Base-by-base conservation (phyloP, 116 monocot genomes). In the Zostera marina region DNA sequence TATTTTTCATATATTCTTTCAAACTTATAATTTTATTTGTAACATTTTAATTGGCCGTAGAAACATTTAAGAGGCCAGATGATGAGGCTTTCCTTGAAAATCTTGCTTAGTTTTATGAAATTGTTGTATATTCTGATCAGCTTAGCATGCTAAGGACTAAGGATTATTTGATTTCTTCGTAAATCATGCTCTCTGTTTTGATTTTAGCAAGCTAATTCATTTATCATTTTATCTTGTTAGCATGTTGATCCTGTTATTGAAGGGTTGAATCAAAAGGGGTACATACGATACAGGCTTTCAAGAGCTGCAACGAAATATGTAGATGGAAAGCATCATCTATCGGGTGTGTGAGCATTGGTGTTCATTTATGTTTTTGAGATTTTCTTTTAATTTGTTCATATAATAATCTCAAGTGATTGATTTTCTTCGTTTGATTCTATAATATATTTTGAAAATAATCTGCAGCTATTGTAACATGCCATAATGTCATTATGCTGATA, bases 231-330 rank as follows among this genome's bases (percentile, higher is more conserved):
- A 4, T 10, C 21, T 51, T 41, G 11, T 26, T 72, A 98, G 98
- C 86, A 90, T 70, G 98, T 90, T 66, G 98, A 98, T 82, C 98
- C 98, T 66, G 66, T 98, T 52, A 60, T 98, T 9, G 98, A 98
- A 38, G 80, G 98, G 61, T 59, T 98, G 60, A 91, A 98, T 72
- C 82, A 58, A 59, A 98, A 98, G 66, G 90, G 90, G 47, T 86
- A 72, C 43, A 74, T 98, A 56, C 73, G 91, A n/a, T 81, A 86
- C 73, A 86, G 81, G 61, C 71, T 98, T 38, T 80, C 98, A 70
- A 85, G 98, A 77, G 66, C 78, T 70, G 98, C 91, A 42, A 98
- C 98, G 5, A 90, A 65, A 77, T 98, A 98, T 76, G 47, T 60
- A 11, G 69, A 86, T 71, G 98, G 98, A 64, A 98, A 98, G 62